These are phyloP conservation scores for Xylaria curta DNA, from an alignment of 495 filamentous ascomycete genomes.

Conservation along the genomic window DNA sequence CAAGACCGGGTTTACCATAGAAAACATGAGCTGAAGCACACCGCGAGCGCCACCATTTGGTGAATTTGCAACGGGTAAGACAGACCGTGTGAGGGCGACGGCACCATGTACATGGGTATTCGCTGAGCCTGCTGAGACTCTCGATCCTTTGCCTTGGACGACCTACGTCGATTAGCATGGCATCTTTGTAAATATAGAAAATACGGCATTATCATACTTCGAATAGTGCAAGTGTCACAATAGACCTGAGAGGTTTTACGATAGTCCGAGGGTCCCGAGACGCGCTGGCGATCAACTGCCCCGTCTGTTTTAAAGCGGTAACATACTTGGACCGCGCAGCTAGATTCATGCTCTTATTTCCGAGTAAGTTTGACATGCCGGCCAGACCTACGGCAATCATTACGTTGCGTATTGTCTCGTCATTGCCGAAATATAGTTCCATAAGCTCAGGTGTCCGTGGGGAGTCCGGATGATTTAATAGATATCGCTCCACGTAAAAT, in stretches of 20 bases:
- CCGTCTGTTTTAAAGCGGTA: constrained; percentile 45
- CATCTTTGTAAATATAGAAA: neutral
- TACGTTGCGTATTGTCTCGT: constrained; percentile 47
- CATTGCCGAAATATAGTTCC: constrained; percentile 34
- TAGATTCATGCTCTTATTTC: constrained; percentile 49
- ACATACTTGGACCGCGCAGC: constrained; percentile 52
- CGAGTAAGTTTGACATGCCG: constrained; percentile 52
- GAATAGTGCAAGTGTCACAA: constrained; percentile 55
- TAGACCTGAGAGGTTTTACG: constrained; percentile 23
- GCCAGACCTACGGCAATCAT: constrained; percentile 59
- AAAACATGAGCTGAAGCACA: constrained; percentile 51
- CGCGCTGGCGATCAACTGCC: constrained; percentile 39
- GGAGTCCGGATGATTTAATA: constrained; percentile 55
- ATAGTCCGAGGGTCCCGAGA: constrained; percentile 31
- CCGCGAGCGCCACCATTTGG: constrained; percentile 43
- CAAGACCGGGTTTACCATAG: constrained; percentile 41
- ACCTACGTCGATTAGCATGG: constrained; percentile 35
- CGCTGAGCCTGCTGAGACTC: constrained; percentile 39
- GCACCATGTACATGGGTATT: constrained; percentile 55
- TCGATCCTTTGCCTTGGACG: constrained; percentile 43
- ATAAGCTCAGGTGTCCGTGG: constrained; percentile 42
- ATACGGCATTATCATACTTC: constrained; percentile 42
- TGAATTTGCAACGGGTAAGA: constrained; percentile 37
- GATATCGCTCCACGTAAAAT: constrained; percentile 56
- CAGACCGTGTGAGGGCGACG: constrained; percentile 47